Conservation (phyloP, 2,329 filamentous ascomycete species). For the Claviceps capensis region DNA sequence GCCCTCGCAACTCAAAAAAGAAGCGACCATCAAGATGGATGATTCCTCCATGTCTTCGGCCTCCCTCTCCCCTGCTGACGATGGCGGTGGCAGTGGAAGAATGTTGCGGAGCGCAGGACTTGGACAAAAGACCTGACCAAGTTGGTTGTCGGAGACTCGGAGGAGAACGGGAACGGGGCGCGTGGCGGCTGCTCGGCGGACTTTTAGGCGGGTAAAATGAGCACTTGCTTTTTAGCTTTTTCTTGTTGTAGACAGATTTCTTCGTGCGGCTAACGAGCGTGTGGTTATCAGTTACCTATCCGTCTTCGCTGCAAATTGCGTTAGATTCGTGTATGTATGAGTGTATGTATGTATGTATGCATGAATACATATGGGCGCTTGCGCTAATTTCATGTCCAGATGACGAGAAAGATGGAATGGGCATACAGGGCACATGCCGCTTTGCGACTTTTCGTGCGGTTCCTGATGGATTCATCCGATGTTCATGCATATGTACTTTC, state of each 20-base stretch:
- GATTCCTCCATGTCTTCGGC: conserved; percentile 4
- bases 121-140: conserved; percentile 4
- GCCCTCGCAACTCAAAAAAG: conserved; percentile 37
- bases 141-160: neutral
- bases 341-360: neutral
- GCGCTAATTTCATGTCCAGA: neutral
- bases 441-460: too few species aligned
- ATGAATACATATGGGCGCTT: neutral
- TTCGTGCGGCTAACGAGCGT: too few species aligned
- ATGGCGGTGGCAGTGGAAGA: conserved; percentile 9
- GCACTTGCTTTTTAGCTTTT: too few species aligned
- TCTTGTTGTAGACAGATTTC: too few species aligned
- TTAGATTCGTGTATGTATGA: too few species aligned
- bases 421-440: too few species aligned
- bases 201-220: neutral
- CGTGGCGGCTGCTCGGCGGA: neutral
- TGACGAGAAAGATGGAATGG: too few species aligned
- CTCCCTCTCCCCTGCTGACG: conserved; percentile 6
- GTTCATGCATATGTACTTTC: too few species aligned
- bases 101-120: conserved; percentile 12
- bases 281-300: neutral
- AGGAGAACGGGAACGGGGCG: neutral
- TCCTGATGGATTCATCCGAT: too few species aligned
- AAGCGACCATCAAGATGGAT: conserved; percentile 22
- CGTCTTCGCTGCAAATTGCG: neutral